These are phyloP conservation scores for Debaryomyces coudertii DNA, from an alignment of 1,139 yeast species.

Conservation along the genomic window DNA sequence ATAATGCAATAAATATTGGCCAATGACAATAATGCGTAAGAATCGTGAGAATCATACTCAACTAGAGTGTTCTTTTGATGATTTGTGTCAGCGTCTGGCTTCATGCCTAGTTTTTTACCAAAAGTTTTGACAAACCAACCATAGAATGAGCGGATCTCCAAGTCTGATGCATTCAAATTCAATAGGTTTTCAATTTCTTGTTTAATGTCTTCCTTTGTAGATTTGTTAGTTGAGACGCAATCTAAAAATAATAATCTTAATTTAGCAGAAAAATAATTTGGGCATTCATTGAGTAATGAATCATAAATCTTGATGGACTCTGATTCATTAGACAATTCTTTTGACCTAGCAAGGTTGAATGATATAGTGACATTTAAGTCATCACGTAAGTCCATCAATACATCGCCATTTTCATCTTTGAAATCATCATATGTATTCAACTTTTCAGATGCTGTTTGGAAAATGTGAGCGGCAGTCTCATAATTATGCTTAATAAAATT, in stretches of 20 bases:
- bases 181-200: constrained; percentile 59
- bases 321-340: constrained; percentile 50
- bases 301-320: constrained; percentile 59
- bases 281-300: constrained; percentile 57
- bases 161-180: constrained; percentile 56
- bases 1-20: constrained; percentile 84
- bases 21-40: constrained; percentile 84
- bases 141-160: constrained; percentile 87
- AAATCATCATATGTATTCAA: constrained; percentile 22
- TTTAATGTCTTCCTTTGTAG: constrained; percentile 48
- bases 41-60: constrained; percentile 82
- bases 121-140: constrained; percentile 82
- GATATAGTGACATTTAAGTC: constrained; percentile 51
- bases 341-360: constrained; percentile 66
- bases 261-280: constrained; percentile 76
- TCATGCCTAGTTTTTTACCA: constrained; percentile 57
- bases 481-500: constrained; percentile 67
- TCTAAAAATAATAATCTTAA: constrained; percentile 67
- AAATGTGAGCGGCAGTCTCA: constrained; percentile 43
- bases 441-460: constrained; percentile 51
- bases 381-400: constrained; percentile 27
- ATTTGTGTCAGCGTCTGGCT: constrained; percentile 66
- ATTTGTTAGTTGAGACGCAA: constrained; percentile 32
- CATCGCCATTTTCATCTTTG: constrained; percentile 30
- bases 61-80: constrained; percentile 87